These are phyloP conservation scores for Zymoseptoria pseudotritici DNA, from an alignment of 2,329 filamentous ascomycete species.

Conservation along the genomic window DNA sequence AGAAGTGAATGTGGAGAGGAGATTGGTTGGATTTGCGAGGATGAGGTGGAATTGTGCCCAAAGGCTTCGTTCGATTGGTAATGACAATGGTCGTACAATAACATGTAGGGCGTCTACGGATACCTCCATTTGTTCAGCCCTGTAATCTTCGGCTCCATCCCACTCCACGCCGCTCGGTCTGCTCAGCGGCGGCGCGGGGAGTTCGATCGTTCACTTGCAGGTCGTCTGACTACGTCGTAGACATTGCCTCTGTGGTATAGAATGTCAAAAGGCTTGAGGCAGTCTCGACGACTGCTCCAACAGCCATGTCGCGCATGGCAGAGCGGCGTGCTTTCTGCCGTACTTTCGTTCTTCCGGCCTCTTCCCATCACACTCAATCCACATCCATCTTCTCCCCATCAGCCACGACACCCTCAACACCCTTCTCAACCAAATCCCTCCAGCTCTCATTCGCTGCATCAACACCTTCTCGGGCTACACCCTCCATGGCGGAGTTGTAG, in stretches of 20 bases:
- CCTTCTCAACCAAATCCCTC: conserved; percentile 15
- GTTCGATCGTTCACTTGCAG: background rate
- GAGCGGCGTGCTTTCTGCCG: background rate
- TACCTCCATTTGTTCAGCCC: background rate
- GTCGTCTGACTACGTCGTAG: background rate
- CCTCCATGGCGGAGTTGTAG: conserved; percentile 42
- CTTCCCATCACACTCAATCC: conserved; percentile 5
- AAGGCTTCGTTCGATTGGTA: background rate
- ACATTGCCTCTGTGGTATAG: no score
- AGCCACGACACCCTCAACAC: conserved; percentile 7
- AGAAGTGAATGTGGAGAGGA: conserved; percentile 5
- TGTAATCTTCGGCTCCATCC: background rate
- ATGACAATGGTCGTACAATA: background rate
- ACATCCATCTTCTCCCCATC: conserved; percentile 22
- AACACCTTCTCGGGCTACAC: conserved; percentile 39
- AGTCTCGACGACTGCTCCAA: background rate
- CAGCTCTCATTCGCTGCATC: conserved; percentile 35
- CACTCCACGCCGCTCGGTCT: background rate
- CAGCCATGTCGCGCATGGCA: background rate
- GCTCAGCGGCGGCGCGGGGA: background rate
- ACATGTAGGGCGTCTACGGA: background rate
- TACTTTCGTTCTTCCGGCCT: background rate
- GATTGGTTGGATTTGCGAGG: no score
- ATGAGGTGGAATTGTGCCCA: background rate
- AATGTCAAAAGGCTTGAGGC: no score